Percentiles rank a stretch among this genome's conserved stretches.
These are phyloP conservation scores for Cephaloascus albidus DNA, from an alignment of 805 yeast genomes.

Conservation along the genomic window DNA sequence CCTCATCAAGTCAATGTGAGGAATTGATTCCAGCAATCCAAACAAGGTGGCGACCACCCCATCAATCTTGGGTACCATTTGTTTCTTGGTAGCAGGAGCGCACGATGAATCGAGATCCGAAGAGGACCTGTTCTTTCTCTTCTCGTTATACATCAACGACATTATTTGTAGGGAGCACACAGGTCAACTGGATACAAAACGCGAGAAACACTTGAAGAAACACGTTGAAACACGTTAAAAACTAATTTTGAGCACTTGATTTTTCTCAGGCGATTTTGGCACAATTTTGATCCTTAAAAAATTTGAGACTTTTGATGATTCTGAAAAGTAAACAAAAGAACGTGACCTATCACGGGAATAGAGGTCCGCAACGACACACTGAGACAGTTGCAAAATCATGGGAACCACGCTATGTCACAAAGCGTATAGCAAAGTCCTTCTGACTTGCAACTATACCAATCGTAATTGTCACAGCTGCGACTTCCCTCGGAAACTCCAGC, in stretches of 20 bases:
- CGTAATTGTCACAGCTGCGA: too few relatives aligned
- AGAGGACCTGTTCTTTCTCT: neutral
- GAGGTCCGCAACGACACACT: too few relatives aligned
- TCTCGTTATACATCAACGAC: neutral
- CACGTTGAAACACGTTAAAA: neutral
- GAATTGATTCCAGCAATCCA: conserved; percentile 18
- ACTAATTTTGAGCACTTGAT: neutral
- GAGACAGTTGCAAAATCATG: too few relatives aligned
- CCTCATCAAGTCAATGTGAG: conserved; percentile 27
- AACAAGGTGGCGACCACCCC: neutral
- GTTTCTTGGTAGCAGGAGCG: neutral
- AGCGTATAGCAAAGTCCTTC: too few relatives aligned
- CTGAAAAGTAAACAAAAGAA: neutral
- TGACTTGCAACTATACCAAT: neutral
- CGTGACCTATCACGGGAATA: too few relatives aligned
- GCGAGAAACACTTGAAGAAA: too few relatives aligned
- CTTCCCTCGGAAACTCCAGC: too few relatives aligned
- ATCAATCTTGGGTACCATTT: neutral
- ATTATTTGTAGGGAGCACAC: neutral
- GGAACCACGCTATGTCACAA: too few relatives aligned
- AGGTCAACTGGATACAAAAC: too few relatives aligned
- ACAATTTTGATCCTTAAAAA: neutral
- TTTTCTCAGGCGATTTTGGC: neutral
- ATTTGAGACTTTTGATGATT: neutral
- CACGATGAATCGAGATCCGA: neutral